Conservation (phyloP, 2,329 filamentous ascomycete genomes). For the Neoarthrinium moseri region DNA sequence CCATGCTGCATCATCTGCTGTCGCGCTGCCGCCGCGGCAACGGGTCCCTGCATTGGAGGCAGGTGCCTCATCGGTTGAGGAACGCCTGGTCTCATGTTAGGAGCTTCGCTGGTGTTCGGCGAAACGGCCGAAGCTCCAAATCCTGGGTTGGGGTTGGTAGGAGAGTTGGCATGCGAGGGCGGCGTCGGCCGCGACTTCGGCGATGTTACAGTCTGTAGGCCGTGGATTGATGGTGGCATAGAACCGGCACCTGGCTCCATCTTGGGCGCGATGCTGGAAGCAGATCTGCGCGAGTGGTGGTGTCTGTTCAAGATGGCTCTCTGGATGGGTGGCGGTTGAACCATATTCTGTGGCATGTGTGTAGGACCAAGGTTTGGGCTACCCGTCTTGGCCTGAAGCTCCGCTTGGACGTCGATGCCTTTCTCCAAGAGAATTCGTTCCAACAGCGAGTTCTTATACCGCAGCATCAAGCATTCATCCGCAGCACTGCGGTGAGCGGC, state of each 20-base stretch:
- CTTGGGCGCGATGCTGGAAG: slow-evolving; percentile 74
- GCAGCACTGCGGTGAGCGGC: slow-evolving; percentile 91
- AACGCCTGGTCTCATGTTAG: slow-evolving; percentile 40
- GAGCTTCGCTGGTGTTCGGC: slow-evolving; percentile 46
- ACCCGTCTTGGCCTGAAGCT: slow-evolving; percentile 88
- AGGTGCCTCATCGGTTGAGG: slow-evolving; percentile 40
- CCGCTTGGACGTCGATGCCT: slow-evolving; percentile 96
- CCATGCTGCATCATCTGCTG: slow-evolving; percentile 33
- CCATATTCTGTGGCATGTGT: slow-evolving; percentile 64
- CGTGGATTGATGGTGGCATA: slow-evolving; percentile 43
- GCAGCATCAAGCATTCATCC: slow-evolving; percentile 96
- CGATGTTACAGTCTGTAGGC: slow-evolving; percentile 53
- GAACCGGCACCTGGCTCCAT: slow-evolving; percentile 53
- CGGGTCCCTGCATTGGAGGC: slow-evolving; percentile 30
- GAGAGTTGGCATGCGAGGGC: slow-evolving; percentile 68
- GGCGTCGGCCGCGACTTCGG: slow-evolving; percentile 79
- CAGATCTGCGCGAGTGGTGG: slow-evolving; percentile 66
- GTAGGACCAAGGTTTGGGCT: slow-evolving; percentile 76
- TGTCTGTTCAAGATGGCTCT: slow-evolving; percentile 80
- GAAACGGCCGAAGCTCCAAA: slow-evolving; percentile 41
- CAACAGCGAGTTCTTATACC: slow-evolving; percentile 96
- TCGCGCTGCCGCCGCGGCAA: slow-evolving; percentile 30
- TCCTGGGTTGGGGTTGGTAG: slow-evolving; percentile 45
- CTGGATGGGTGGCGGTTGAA: slow-evolving; percentile 75
- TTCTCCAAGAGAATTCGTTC: slow-evolving; percentile 96